Evolutionary conservation across 2,329 filamentous ascomycete genomes (phyloP), one percentile per base, ranked within the genome.

Genomic region (Colletotrichum eremochloae): DNA sequence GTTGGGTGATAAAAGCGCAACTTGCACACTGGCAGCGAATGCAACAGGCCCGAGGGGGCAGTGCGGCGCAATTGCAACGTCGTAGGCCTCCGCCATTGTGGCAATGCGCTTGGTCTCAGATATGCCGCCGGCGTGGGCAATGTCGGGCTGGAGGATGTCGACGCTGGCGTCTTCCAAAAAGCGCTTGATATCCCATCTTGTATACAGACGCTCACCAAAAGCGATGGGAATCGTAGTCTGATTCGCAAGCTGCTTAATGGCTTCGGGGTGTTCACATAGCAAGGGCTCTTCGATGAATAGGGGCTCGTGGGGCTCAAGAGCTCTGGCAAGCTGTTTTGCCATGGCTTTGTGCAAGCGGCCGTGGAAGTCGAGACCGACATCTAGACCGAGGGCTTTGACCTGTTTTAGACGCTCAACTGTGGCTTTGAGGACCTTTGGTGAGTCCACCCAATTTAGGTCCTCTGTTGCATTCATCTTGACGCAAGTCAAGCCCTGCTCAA

Each of bases 401-500:
- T 86, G 84, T 77, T 89, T 87, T 9, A 93, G 82, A 14, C 91
- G 85, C 71, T 91, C 87, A 5, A 93, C 88, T 53, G 87, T 88
- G 5, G 86, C 82, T 57, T 89, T 83, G 0, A 93, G 81, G 0
- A 84, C 82, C 0, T 84, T 81, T 2, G 91, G 91, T 14, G 88
- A 89, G 78, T 93, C 91, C 3, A 93, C 83, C 90, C 90, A 92
- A 76, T 88, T 89, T 9, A 92, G 77, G 75, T 92, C 91, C 78
- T 90, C 90, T 1, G 91, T 93, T 11, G 88, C 91, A 77, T 93
- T 92, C 91, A 93, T 93, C 79, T 93, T 93, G 66, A 92, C 85
- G 12, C 86, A 83, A 7, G 79, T 87, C 78, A 91, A 88, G 1
- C 88, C 88, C 80, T 90, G 88, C 18, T 81, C 82, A 74, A 86